Conservation (phyloP, 2,329 filamentous ascomycete species). For the Thelonectria blattea region DNA sequence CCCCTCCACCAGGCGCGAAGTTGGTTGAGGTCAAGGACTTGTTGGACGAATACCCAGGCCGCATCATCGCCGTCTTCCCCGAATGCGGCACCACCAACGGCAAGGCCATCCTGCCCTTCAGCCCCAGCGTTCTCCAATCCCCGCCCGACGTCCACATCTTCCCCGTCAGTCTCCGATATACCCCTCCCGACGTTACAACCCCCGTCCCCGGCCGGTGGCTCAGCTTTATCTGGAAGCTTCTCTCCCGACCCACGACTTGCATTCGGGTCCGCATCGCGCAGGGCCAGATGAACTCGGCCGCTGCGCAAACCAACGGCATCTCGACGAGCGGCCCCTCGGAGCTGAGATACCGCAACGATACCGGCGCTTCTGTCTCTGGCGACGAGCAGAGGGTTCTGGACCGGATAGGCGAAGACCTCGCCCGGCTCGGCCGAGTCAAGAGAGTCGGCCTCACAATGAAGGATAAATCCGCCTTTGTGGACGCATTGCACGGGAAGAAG, state of each 20-base stretch:
- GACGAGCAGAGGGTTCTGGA: constrained; percentile 78
- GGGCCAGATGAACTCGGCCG: constrained; percentile 62
- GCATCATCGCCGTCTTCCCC: constrained; percentile 86
- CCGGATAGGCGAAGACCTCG: constrained; percentile 81
- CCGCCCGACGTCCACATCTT: constrained; percentile 78
- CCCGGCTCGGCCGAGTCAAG: constrained; percentile 86
- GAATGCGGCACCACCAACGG: constrained; percentile 96
- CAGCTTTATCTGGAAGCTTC: constrained; percentile 82
- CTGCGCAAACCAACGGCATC: constrained; percentile 44
- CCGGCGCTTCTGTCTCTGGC: constrained; percentile 45
- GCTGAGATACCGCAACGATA: constrained; percentile 37
- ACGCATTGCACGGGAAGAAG: constrained; percentile 62
- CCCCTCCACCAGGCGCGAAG: constrained; percentile 52
- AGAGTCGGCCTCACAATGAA: constrained; percentile 81
- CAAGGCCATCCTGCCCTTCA: constrained; percentile 84
- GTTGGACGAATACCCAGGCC: constrained; percentile 70
- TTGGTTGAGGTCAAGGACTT: constrained; percentile 70
- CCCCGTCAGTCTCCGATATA: constrained; percentile 88
- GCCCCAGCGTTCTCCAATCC: constrained; percentile 74
- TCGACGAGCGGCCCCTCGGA: constrained; percentile 38
- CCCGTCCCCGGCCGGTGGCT: constrained; percentile 78
- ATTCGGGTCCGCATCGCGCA: constrained; percentile 92
- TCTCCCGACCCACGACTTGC: constrained; percentile 84
- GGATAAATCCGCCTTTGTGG: constrained; percentile 84
- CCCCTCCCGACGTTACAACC: constrained; percentile 87